Percentiles rank a stretch among this genome's conserved stretches.
Conservation (phyloP, 2,329 filamentous ascomycete genomes). For the Fusarium sp. region DNA sequence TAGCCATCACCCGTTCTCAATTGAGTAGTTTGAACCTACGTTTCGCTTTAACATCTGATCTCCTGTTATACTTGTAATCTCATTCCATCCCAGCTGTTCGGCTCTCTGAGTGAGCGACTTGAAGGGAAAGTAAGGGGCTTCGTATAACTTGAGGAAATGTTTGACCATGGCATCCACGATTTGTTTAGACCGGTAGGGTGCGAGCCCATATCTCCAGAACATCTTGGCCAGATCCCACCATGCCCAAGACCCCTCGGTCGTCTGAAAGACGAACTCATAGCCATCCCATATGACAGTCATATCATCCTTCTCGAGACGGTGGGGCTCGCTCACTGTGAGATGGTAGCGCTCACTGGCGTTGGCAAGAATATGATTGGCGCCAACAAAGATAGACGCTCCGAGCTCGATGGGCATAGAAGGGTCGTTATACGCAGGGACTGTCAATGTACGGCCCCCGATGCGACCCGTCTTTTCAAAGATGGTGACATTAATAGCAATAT, state of each 20-base stretch:
- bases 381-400: conserved; percentile 91
- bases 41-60: conserved; percentile 75
- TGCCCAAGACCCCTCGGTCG: conserved; percentile 65
- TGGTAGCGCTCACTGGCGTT: conserved; percentile 76
- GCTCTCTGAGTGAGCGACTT: conserved; percentile 75
- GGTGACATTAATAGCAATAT: conserved; percentile 77
- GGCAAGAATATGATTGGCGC: conserved; percentile 83
- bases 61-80: conserved; percentile 76
- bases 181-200: conserved; percentile 76
- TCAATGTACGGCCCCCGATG: conserved; percentile 88
- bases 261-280: conserved; percentile 73
- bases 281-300: conserved; percentile 88
- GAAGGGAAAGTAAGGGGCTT: conserved; percentile 86
- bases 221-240: conserved; percentile 87
- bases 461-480: conserved; percentile 83
- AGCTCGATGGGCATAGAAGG: conserved; percentile 78
- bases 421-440: conserved; percentile 79
- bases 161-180: conserved; percentile 76
- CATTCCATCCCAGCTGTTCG: conserved; percentile 72
- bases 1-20: background rate
- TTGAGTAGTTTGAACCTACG: conserved; percentile 43
- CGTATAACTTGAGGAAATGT: conserved; percentile 82
- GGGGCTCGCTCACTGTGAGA: conserved; percentile 64
- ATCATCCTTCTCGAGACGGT: conserved; percentile 58
- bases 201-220: conserved; percentile 84